Base-by-base conservation (phyloP, 2,329 filamentous ascomycete species). In the Fusarium pseudoanthophilum region DNA sequence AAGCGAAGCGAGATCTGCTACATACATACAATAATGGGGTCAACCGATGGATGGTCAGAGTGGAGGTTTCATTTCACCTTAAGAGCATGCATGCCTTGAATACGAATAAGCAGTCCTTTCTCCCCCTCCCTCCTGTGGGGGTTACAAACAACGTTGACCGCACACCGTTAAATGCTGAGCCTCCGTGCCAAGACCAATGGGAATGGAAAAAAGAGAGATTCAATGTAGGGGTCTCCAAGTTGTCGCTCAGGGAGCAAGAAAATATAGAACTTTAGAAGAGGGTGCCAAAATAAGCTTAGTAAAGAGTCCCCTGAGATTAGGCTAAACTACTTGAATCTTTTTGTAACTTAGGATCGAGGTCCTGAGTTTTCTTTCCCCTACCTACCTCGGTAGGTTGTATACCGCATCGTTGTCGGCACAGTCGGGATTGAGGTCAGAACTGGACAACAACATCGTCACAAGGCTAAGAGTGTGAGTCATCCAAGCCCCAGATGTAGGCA, bases 401-500 rank as follows among this genome's bases (percentile, higher is more conserved):
- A 39, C 57, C 60, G 67, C 72, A 76, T 75, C 69, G 66, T 77
- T 67, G 61, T 56, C 59, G 71, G 70, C 55, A 55, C 45, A n/a
- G 51, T 55, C 34, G 51, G 51, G 34, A 55, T 55, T 16, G 13
- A n/a, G 68, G 55, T 57, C 40, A 58, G 37, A 18, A 28, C 26
- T 43, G 42, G 56, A 57, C 37, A 64, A 45, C 46, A 74, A 37
- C 55, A 60, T 55, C 70, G 51, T 70, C 69, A 73, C 63, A 61
- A 59, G 62, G 48, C 30, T 49, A 46, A 28, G 65, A 60, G 71
- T 65, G 74, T 77, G 75, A 77, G 72, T 77, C 75, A 77, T 74
- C 48, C 65, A 39, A 60, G 64, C 60, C 72, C 70, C 71, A 49
- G 55, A 64, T 72, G 39, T 61, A 53, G 20, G 51, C 34, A 51